phyloP scores from a whole-genome alignment of 176 grass and related monocot genomes.

The Eleusine indica region DNA sequence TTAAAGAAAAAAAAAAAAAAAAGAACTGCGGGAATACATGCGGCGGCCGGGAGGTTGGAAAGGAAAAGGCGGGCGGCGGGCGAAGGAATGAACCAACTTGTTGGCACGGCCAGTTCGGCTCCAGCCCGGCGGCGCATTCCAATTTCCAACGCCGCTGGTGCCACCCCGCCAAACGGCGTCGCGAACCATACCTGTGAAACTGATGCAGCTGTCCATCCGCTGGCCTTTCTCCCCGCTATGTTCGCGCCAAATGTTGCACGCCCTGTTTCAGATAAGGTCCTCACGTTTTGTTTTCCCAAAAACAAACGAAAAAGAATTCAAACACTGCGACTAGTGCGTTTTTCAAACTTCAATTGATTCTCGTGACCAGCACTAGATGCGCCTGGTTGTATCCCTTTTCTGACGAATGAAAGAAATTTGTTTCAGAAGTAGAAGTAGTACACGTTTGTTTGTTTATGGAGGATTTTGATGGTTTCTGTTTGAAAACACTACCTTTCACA shows the following conservation, averaged over 20 bases:
- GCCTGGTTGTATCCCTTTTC: background rate
- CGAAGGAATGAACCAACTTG: background rate
- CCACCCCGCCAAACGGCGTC: background rate
- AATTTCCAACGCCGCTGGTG: background rate
- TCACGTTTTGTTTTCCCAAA: background rate
- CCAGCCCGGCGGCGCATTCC: constrained; percentile 1
- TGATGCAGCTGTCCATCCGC: background rate
- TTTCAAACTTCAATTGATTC: background rate
- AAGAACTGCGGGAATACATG: background rate
- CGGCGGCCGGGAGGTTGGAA: background rate
- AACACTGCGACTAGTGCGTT: background rate
- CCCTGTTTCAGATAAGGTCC: constrained; percentile 8
- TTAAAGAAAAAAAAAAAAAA: background rate
- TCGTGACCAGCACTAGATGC: background rate
- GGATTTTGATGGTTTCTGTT: background rate
- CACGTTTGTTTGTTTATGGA: background rate
- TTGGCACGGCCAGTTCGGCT: constrained; percentile 4
- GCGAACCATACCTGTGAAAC: background rate
- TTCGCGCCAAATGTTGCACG: background rate
- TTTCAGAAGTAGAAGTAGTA: background rate
- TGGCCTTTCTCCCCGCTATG: background rate
- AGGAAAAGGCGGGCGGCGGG: background rate
- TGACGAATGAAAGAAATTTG: background rate
- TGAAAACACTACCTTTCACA: too few relatives aligned
- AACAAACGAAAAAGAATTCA: background rate